Evolutionary conservation across 148 eudicot genomes (phyloP), one percentile per base, ranked within the genome.

Genomic region (Amaranthus hypochondriacus): DNA sequence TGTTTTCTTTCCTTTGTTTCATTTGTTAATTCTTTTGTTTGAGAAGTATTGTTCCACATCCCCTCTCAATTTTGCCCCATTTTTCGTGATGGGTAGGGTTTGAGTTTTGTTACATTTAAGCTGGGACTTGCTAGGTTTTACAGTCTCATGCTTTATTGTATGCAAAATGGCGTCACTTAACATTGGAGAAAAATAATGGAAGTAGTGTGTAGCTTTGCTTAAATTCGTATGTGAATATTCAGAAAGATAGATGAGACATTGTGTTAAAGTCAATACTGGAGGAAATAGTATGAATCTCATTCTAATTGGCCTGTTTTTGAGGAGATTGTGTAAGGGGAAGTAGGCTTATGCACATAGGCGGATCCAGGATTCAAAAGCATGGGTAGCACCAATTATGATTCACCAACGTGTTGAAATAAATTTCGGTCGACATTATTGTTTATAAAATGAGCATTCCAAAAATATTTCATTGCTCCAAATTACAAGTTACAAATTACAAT

Each of bases 21-120:
- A 53, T 53, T 52, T 62, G 2, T 43, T 62, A 4, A 10, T 11
- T 62, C 48, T 28, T 7, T 50, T 9, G 39, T 0, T 49, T 7
- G 4, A 9, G 0, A 9, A 50, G 70, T 10, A 49, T 28, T 51
- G 3, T 8, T 48, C 0, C 50, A 13, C 21, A 12, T 42, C 1
- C 47, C 50, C 21, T 18, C 48, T 15, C 66, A 3, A 9, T 63
- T 65, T 48, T 65, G 21, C n/a, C 14, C 48, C n/a, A 13, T 65
- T 9, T 15, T 28, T 60, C 4, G 70, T 9, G 44, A 9, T 67
- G 3, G 28, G 15, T 67, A 67, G 70, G 70, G 70, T 67, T 67
- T 67, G 44, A 18, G 55, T 66, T 48, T 47, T 18, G 11, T 9
- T 60, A 46, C 9, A 18, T 60, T 60, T 2, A 28, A 13, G 2